Base-by-base conservation (phyloP, 2,329 filamentous ascomycete genomes). In the Talaromyces sp. region DNA sequence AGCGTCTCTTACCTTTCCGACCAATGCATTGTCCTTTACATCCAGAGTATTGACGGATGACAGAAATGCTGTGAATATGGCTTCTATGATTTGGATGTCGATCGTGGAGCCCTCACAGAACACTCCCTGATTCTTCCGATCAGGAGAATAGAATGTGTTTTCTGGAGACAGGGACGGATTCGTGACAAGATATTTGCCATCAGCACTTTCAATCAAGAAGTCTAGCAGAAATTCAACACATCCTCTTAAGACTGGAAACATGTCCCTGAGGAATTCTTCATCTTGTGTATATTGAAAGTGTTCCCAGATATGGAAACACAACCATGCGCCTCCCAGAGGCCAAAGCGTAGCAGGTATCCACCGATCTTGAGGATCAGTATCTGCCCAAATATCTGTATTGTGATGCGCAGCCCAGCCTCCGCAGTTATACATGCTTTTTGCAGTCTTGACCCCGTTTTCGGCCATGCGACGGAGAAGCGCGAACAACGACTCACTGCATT, bases 271-370 rank as follows among this genome's bases (percentile, higher is more conserved):
- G 11, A 71, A 61, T 0, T 19, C 14, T 11, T 62, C 50, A 47
- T 73, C 67, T 7, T 65, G 63, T 1, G 80, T 82, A 69, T 86
- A 87, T 16, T 83, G 80, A 70, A 80, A 87, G 68, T 84, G 79
- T 65, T 87, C 84, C 70, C 80, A 83, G 1, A 87, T 81, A 64
- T 86, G 84, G 66, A 84, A 82, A 80, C 85, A 85, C 77, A 86
- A 81, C 85, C 85, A 87, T 0, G 83, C 83, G 0, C 81, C 79
- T 0, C 81, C 76, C 75, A 82, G 72, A 0, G 79, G 81, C 14
- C 73, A 75, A 63, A 70, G 70, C 43, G 69, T 65, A 27, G 75
- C 79, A 70, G 77, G 78, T 1, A 73, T 69, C 3, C 78, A 77
- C 14, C 77, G 75, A 39, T 77, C 76, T 58, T 82, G 81, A 72